Evolutionary conservation across 2,329 filamentous ascomycete species (phyloP).

Genomic region (Colletotrichum liriopes): DNA sequence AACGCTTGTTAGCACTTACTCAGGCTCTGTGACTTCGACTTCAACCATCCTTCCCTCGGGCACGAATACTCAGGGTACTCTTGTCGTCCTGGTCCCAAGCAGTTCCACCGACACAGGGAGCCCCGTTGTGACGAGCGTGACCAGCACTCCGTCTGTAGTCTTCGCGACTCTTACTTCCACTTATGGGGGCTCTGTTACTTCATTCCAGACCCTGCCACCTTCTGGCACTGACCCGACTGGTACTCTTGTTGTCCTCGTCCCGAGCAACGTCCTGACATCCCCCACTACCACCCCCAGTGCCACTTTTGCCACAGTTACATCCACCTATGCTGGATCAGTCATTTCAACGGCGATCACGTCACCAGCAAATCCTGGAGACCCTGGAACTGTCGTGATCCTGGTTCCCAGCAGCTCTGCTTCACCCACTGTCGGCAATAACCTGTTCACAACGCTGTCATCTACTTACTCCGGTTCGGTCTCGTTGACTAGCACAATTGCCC

Average conservation of each 20-base stretch:
- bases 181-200: constrained; percentile 28
- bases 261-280: constrained; percentile 27
- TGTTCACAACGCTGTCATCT: constrained; percentile 26
- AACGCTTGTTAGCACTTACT: constrained; percentile 21
- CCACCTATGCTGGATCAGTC: constrained; percentile 25
- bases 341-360: constrained; percentile 30
- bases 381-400: constrained; percentile 27
- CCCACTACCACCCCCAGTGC: constrained; percentile 10
- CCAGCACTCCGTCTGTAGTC: background rate
- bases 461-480: constrained; percentile 31
- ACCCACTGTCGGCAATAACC: background rate
- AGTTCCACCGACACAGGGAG: background rate
- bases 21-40: constrained; percentile 10
- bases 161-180: constrained; percentile 29
- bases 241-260: constrained; percentile 30
- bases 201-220: constrained; percentile 24
- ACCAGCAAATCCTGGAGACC: constrained; percentile 33
- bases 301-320: constrained; percentile 21
- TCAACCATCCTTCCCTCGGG: constrained; percentile 24
- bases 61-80: constrained; percentile 13
- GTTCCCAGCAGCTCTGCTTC: constrained; percentile 17
- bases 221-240: constrained; percentile 23
- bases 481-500: constrained; percentile 31
- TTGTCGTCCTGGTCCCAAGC: constrained; percentile 33
- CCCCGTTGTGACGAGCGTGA: background rate